Percentiles rank a stretch among this genome's conserved stretches.
Conservation (phyloP, 345 rosid species). For the Hypericum perforatum region DNA sequence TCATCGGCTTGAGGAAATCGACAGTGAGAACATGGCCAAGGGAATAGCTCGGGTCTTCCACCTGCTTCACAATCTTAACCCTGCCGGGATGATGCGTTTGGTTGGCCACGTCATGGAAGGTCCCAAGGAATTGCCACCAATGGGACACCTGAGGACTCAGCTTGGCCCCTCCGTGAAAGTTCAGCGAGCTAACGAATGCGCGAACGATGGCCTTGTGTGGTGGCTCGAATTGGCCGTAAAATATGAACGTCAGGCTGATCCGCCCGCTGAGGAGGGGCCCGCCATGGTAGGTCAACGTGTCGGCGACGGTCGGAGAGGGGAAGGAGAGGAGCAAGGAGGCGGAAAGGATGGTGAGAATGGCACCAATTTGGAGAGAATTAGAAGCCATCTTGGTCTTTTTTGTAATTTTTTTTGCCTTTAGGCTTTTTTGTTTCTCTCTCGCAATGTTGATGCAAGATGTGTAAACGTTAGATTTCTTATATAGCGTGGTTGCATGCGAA, state of each 20-base stretch:
- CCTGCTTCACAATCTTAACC: constrained; percentile 29
- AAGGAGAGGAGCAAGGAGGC: constrained; percentile 8
- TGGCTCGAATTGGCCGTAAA: constrained; percentile 29
- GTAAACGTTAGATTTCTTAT: no score
- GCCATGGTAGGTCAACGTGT: constrained; percentile 16
- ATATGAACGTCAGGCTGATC: constrained; percentile 16
- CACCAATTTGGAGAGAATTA: constrained; percentile 8
- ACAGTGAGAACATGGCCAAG: constrained; percentile 35
- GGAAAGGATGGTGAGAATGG: constrained; percentile 2
- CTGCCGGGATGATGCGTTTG: constrained; percentile 10
- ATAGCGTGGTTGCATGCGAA: no score
- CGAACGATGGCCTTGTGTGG: constrained; percentile 17
- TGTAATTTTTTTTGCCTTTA: not conserved
- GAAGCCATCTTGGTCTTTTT: constrained; percentile 4
- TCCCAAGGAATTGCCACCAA: constrained; percentile 34
- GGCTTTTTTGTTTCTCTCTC: no score
- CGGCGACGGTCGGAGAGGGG: not conserved
- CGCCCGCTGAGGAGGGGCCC: constrained; percentile 25
- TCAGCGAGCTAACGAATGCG: constrained; percentile 20
- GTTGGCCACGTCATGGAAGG: constrained; percentile 27
- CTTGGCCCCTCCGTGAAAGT: constrained; percentile 7
- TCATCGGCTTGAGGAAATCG: constrained; percentile 21
- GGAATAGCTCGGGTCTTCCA: constrained; percentile 21
- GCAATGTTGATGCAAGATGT: no score
- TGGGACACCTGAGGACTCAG: constrained; percentile 18